A percentile compares a stretch with the other conserved stretches of the same genome.
Evolutionary conservation across 1,284 basidiomycete species (phyloP).

Genomic region (Moesziomyces aphidis): DNA sequence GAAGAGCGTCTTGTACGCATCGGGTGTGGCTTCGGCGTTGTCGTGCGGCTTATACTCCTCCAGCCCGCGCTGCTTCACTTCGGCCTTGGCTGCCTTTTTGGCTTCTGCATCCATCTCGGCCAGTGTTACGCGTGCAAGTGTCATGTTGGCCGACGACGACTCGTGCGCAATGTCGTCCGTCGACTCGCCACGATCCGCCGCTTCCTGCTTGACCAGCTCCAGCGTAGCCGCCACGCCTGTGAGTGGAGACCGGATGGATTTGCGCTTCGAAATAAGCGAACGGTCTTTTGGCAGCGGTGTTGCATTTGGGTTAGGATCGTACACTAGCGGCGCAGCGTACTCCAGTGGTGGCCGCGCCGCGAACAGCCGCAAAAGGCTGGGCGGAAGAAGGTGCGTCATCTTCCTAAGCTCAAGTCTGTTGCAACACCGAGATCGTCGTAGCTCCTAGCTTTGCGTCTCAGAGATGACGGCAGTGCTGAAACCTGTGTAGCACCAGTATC

Average conservation of each 20-base stretch:
- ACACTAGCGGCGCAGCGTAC: conserved; percentile 41
- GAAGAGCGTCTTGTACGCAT: conserved; percentile 98
- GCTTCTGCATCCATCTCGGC: conserved; percentile 54
- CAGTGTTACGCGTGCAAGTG: conserved; percentile 50
- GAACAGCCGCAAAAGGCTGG: conserved; percentile 64
- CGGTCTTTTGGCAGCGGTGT: conserved; percentile 30
- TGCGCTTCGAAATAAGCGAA: conserved; percentile 20
- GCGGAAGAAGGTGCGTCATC: conserved; percentile 66
- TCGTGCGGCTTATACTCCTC: conserved; percentile 81
- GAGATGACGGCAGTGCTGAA: too few relatives aligned
- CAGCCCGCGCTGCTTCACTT: conserved; percentile 21
- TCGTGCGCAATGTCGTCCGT: conserved; percentile 57
- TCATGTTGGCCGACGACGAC: conserved; percentile 15
- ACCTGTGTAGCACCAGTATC: too few relatives aligned
- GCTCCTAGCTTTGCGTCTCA: too few relatives aligned
- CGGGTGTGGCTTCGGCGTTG: conserved; percentile 91
- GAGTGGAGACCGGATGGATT: conserved; percentile 38
- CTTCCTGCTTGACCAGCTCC: conserved; percentile 58
- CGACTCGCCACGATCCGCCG: conserved; percentile 54
- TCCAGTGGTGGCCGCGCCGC: conserved; percentile 58
- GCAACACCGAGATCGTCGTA: too few relatives aligned
- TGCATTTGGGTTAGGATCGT: conserved; percentile 50
- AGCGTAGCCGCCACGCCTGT: conserved; percentile 59
- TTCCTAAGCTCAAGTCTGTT: background rate
- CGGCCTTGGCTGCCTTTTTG: conserved; percentile 20